Conservation (phyloP, 495 filamentous ascomycete species). For the Lasiosphaeria hispida region DNA sequence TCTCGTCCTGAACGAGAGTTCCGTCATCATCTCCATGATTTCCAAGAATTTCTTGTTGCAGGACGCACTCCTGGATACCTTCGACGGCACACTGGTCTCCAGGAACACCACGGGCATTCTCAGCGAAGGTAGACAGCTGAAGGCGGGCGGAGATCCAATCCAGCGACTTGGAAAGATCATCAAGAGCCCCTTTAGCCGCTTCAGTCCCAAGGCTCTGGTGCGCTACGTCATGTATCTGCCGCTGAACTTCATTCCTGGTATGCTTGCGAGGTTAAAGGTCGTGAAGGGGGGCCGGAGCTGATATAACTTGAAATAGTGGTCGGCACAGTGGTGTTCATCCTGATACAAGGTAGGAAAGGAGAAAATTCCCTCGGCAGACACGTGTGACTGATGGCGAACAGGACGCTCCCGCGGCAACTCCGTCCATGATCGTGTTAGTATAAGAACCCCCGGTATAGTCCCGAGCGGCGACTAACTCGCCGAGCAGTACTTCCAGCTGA, state of each 20-base stretch:
- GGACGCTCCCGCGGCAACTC: constrained; percentile 38
- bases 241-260: constrained; percentile 81
- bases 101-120: constrained; percentile 59
- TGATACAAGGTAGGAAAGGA: constrained; percentile 61
- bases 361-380: no score
- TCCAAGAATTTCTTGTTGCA: constrained; percentile 74
- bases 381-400: constrained; percentile 21
- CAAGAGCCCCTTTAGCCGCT: constrained; percentile 65
- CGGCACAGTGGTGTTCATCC: constrained; percentile 75
- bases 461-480: constrained; percentile 10
- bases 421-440: constrained; percentile 32
- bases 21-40: constrained; percentile 71
- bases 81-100: constrained; percentile 74
- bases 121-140: constrained; percentile 68
- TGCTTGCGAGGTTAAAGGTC: background rate
- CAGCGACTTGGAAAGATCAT: constrained; percentile 69
- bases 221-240: constrained; percentile 80
- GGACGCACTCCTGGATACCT: constrained; percentile 82
- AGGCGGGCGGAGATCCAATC: constrained; percentile 57
- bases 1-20: constrained; percentile 77
- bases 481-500: constrained; percentile 79
- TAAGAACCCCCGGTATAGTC: background rate
- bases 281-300: background rate
- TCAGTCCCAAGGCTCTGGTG: constrained; percentile 63
- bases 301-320: constrained; percentile 49